Evolutionary conservation across 805 yeast species (phyloP).

Genomic region (Lipomyces starkeyi): DNA sequence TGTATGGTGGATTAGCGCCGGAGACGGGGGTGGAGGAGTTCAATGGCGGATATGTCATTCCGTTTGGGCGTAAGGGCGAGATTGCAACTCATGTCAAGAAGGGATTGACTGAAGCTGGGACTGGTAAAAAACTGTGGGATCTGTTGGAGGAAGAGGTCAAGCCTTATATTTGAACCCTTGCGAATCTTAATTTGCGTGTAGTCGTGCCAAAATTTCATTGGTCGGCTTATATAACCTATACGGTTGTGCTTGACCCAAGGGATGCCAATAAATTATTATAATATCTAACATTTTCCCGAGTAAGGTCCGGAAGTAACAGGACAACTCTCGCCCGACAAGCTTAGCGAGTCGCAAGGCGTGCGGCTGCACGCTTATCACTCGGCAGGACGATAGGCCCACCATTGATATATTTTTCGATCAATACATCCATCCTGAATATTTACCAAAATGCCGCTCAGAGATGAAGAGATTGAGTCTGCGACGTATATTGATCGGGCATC

Average conservation of each 20-base stretch:
- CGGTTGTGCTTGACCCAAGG: too few species aligned
- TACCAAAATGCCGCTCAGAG: conserved; percentile 21
- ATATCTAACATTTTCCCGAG: too few species aligned
- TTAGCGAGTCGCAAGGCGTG: too few species aligned
- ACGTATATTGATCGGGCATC: conserved; percentile 23
- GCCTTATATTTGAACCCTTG: not conserved
- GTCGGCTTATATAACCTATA: too few species aligned
- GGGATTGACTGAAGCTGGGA: conserved; percentile 14
- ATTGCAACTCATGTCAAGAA: conserved; percentile 4
- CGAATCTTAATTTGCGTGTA: too few species aligned
- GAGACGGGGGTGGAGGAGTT: not conserved
- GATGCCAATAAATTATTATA: too few species aligned
- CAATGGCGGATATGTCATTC: conserved; percentile 9
- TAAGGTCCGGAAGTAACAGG: too few species aligned
- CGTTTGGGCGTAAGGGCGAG: conserved; percentile 21
- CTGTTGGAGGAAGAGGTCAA: conserved; percentile 19
- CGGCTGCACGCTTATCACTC: too few species aligned
- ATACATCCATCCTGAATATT: too few species aligned
- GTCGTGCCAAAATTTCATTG: too few species aligned
- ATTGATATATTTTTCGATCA: too few species aligned
- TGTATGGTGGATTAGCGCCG: conserved; percentile 18
- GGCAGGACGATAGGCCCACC: too few species aligned
- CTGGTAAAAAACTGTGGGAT: conserved; percentile 24
- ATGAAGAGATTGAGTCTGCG: conserved; percentile 22
- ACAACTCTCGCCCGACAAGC: not conserved